A percentile compares a stretch with the other conserved stretches of the same genome.
Conservation (phyloP, 225 moss, liverwort and hornwort genomes). For the Ulota crispa region DNA sequence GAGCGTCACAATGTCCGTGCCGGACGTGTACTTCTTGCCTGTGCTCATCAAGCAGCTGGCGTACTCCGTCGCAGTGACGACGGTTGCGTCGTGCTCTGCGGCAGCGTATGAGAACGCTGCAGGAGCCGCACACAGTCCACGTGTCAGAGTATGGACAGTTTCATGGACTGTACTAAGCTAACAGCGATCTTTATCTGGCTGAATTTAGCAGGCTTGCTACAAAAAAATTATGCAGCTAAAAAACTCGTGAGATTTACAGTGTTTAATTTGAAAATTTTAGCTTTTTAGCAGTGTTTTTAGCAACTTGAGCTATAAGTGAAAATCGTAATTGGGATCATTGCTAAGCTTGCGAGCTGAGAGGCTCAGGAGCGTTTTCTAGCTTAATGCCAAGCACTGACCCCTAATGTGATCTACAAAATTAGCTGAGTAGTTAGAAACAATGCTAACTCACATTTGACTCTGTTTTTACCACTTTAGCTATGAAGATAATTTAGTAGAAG, state of each 20-base stretch:
- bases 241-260: too few relatives aligned
- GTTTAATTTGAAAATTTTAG: too few relatives aligned
- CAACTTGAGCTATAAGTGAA: too few relatives aligned
- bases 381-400: neutral
- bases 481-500: neutral
- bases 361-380: neutral
- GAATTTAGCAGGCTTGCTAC: too few relatives aligned
- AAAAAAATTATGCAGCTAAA: too few relatives aligned
- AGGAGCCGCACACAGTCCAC: neutral
- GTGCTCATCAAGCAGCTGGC: constrained; percentile 2
- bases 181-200: too few relatives aligned
- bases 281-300: too few relatives aligned
- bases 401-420: too few relatives aligned
- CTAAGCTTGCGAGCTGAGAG: neutral
- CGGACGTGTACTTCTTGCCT: constrained; percentile 26
- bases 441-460: too few relatives aligned
- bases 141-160: neutral
- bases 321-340: too few relatives aligned
- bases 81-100: constrained; percentile 16
- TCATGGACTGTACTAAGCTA: neutral
- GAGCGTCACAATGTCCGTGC: constrained; percentile 39
- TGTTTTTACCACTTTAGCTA: too few relatives aligned
- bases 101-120: constrained; percentile 41
- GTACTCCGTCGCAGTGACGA: constrained; percentile 30
- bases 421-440: too few relatives aligned